Evolutionary conservation across 371 early-diverging fungal species (phyloP), one percentile per base, ranked within the genome.

Genomic region (Actinomucor elegans): DNA sequence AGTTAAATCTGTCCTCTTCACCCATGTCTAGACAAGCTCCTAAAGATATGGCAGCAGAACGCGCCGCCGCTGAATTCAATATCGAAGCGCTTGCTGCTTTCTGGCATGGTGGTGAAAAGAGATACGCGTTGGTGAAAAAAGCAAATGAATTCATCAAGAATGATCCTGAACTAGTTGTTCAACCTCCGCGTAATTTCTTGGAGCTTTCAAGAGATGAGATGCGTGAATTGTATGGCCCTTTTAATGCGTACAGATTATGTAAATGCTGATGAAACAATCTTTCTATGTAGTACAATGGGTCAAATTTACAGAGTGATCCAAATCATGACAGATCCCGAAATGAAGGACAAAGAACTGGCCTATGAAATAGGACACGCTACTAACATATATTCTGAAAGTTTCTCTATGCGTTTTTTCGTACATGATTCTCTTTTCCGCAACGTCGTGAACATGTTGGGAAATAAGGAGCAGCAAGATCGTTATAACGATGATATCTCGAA

Each of bases 381-480:
- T 12, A 61, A 69, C 15, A 67, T 72, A 20, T 83, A 83, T 46
- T 81, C 84, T 12, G 82, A 81, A 59, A 73, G 77, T 36, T 85
- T 72, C 58, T 65, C 69, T 15, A 85, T 88, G 85, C 80, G 81
- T 15, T 57, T 78, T 17, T 77, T 76, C 57, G 87, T 88, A 11
- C 79, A 82, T 24, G 77, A 77, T 21, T 55, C 73, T 24, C 57
- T 88, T 32, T 85, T 86, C 65, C 52, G 58, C 7, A 77, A 78
- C 26, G 78, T 84, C 0, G 46, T 88, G 35, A 55, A 59, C 21
- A 73, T 88, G 64, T 75, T 86, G 46, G 83, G 85, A 15, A 79
- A 67, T 9, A 59, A 75, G 1, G 84, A 80, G 28, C 88, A 88
- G 50, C 62, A 72, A 41, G 72, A 63, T 2, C 54, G 75, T 32